phyloP scores from a whole-genome alignment of 1,284 basidiomycete genomes.

The Coniophora puteana region DNA sequence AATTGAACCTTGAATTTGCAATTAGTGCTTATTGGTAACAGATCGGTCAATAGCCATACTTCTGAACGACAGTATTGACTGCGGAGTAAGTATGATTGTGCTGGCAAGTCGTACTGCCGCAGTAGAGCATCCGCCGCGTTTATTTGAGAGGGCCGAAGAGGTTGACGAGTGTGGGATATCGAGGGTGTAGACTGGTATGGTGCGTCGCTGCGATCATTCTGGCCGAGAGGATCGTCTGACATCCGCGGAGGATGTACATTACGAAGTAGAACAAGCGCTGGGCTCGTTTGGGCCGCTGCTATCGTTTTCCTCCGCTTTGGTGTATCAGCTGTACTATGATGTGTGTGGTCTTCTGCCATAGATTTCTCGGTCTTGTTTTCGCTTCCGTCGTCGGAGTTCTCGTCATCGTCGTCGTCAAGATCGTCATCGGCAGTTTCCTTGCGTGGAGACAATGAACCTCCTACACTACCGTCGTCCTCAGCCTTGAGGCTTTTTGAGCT shows the following conservation, averaged over 20 bases:
- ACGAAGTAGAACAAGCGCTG: conserved; percentile 57
- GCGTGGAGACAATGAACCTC: too few species aligned
- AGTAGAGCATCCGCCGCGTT: conserved; percentile 52
- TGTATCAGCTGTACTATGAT: conserved; percentile 10
- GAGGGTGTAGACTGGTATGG: conserved; percentile 68
- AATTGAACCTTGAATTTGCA: conserved; percentile 67
- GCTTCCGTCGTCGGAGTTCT: conserved; percentile 24
- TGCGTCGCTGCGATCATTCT: conserved; percentile 47
- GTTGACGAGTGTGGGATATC: conserved; percentile 45
- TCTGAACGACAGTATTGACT: conserved; percentile 91
- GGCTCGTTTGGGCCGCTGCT: conserved; percentile 66
- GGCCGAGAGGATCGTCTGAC: conserved; percentile 72
- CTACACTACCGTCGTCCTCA: conserved; percentile 32
- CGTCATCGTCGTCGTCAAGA: conserved; percentile 37
- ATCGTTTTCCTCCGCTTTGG: conserved; percentile 42
- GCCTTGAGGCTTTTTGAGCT: conserved; percentile 46
- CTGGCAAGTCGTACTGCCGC: conserved; percentile 61
- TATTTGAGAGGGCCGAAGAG: conserved; percentile 39
- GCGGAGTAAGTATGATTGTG: conserved; percentile 75
- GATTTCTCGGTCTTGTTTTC: conserved; percentile 15
- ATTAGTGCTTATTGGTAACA: background rate
- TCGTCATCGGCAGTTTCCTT: conserved; percentile 18
- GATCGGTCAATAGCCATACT: conserved; percentile 41
- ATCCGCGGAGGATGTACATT: conserved; percentile 47
- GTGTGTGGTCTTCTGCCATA: conserved; percentile 24